A percentile compares a stretch with the other conserved stretches of the same genome.
phyloP scores from a whole-genome alignment of 495 filamentous ascomycete species.

The Aspergillus affinis region DNA sequence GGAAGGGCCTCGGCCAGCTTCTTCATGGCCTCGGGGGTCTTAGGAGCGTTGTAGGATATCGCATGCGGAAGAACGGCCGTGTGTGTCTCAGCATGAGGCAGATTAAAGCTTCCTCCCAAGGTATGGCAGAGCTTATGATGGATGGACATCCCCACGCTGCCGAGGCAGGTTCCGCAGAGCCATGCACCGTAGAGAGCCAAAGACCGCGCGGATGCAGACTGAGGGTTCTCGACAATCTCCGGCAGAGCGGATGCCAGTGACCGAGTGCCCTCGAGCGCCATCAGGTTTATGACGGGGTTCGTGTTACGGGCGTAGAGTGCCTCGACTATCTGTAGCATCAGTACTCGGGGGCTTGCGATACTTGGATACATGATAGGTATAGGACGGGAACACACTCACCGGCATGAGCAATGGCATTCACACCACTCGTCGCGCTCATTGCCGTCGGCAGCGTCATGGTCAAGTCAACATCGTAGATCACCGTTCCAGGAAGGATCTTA shows the following conservation, averaged over 20 bases:
- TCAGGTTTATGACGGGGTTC: slow-evolving; percentile 58
- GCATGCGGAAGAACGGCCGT: slow-evolving; percentile 67
- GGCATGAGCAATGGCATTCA: slow-evolving; percentile 71
- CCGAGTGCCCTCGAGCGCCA: slow-evolving; percentile 57
- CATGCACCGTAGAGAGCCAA: slow-evolving; percentile 64
- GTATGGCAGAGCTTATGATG: slow-evolving; percentile 74
- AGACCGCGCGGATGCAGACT: slow-evolving; percentile 50
- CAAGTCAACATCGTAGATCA: slow-evolving; percentile 69
- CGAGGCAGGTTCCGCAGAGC: slow-evolving; percentile 64
- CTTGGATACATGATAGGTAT: not conserved
- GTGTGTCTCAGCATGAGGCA: slow-evolving; percentile 70
- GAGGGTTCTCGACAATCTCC: slow-evolving; percentile 50
- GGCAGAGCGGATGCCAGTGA: slow-evolving; percentile 57
- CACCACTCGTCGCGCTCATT: slow-evolving; percentile 62
- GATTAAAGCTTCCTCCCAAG: slow-evolving; percentile 65
- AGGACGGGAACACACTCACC: slow-evolving; percentile 32
- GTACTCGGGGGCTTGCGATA: not conserved
- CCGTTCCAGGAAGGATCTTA: slow-evolving; percentile 63
- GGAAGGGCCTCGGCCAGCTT: slow-evolving; percentile 58
- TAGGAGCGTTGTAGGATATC: slow-evolving; percentile 65
- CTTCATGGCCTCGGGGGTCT: slow-evolving; percentile 58
- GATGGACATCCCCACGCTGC: slow-evolving; percentile 66
- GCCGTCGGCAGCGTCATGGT: slow-evolving; percentile 62
- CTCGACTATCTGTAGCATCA: slow-evolving; percentile 47
- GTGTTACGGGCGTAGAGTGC: slow-evolving; percentile 64